These are phyloP conservation scores for Agaricus sinodeliciosus DNA, from an alignment of 768 basidiomycete genomes.

Conservation along the genomic window DNA sequence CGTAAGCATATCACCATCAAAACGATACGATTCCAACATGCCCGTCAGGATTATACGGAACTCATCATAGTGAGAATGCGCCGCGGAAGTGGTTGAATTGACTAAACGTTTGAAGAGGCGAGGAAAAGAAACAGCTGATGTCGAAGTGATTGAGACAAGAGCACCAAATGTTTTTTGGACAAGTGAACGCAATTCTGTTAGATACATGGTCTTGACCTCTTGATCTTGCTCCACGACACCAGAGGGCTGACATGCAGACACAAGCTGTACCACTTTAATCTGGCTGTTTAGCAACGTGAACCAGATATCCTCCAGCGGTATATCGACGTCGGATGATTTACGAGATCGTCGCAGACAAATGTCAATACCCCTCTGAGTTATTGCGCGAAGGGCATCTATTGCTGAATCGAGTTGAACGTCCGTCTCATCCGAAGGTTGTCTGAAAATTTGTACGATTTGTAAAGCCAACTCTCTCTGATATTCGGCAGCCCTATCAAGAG, in stretches of 20 bases:
- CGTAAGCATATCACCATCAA: constrained; percentile 83
- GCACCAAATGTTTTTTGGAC: constrained; percentile 82
- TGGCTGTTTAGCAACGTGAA: constrained; percentile 79
- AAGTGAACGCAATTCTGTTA: constrained; percentile 58
- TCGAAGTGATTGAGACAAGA: constrained; percentile 79
- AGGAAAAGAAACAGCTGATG: constrained; percentile 82
- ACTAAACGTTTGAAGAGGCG: constrained; percentile 89
- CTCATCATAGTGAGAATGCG: constrained; percentile 76
- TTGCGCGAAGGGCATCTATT: constrained; percentile 45
- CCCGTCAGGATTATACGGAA: constrained; percentile 86
- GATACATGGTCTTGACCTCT: constrained; percentile 11
- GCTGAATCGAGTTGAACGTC: constrained; percentile 22
- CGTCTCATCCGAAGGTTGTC: constrained; percentile 26
- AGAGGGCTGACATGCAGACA: constrained; percentile 38
- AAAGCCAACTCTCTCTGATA: constrained; percentile 35
- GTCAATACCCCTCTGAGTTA: constrained; percentile 54
- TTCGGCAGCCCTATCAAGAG: constrained; percentile 58
- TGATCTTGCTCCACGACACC: background rate
- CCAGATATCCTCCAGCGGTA: constrained; percentile 81
- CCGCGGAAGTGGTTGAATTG: constrained; percentile 55
- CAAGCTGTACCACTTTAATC: constrained; percentile 68
- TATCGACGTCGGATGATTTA: constrained; percentile 27
- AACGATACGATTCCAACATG: constrained; percentile 94
- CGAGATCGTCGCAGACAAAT: constrained; percentile 69
- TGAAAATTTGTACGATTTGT: constrained; percentile 38